phyloP scores from a whole-genome alignment of 2,329 filamentous ascomycete species.

The Bipolaris sorokiniana region DNA sequence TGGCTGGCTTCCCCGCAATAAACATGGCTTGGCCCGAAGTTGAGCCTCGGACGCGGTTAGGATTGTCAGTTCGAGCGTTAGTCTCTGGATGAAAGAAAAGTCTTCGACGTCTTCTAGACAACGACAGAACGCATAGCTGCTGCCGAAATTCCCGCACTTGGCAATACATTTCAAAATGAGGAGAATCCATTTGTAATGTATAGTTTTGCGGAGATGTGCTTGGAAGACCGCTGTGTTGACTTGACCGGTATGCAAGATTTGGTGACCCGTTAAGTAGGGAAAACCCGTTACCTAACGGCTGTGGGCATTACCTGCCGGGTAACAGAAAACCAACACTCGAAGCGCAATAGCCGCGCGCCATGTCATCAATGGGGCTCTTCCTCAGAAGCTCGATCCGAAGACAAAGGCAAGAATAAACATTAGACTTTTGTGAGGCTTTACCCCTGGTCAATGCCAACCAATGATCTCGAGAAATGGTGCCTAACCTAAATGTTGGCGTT shows the following conservation, averaged over 20 bases:
- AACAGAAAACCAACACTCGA: background rate
- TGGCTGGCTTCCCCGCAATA: conserved; percentile 12
- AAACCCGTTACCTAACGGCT: background rate
- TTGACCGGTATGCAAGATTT: background rate
- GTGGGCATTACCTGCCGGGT: background rate
- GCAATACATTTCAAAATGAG: background rate
- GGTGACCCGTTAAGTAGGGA: background rate
- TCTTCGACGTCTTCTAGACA: background rate
- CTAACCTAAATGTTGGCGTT: background rate
- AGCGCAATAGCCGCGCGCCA: background rate
- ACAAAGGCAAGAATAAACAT: background rate
- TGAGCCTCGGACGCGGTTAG: conserved; percentile 11
- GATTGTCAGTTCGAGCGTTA: conserved; percentile 9
- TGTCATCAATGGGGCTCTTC: background rate
- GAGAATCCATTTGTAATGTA: background rate
- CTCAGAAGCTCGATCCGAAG: background rate
- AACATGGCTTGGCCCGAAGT: conserved; percentile 13
- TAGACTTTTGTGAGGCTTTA: background rate
- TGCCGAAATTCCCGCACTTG: background rate
- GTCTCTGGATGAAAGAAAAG: background rate
- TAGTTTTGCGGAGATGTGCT: background rate
- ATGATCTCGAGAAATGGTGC: background rate
- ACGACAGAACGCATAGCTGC: conserved; percentile 1
- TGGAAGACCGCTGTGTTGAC: background rate
- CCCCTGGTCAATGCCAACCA: background rate